Evolutionary conservation across 2,329 filamentous ascomycete species (phyloP), one percentile per base, ranked within the genome.

Genomic region (Plectosphaerella cucumerina): DNA sequence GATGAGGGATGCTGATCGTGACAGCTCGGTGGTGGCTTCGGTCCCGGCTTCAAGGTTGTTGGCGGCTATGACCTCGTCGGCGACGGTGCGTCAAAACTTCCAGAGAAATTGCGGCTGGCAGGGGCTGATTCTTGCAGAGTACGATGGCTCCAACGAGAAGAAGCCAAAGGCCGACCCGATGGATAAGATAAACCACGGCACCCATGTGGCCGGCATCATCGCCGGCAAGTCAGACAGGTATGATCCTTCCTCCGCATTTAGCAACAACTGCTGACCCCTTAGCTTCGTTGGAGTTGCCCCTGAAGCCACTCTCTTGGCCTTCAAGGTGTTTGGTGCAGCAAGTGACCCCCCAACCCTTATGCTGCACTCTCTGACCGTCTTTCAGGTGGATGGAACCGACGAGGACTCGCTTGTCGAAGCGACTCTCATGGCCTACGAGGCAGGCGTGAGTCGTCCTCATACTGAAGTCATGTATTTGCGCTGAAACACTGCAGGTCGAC

Each of bases 11-110:
- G 22, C 15, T 37, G 10, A 39, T 12, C 12, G 14, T 4, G 6
- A 12, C 63, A 60, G 51, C 67, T 74, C 4, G 58, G 59, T 10
- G 59, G 58, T 4, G 56, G 59, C 0, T 55, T 59, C 21, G 61
- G 61, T 0, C 37, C 54, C 10, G 61, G 59, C 0, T 60, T 49
- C 51, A 63, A 59, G 46, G 51, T 63, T 2, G 50, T 53, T 10
- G 61, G 57, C 0, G 60, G 60, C 0, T 63, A 56, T 21, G 60
- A 63, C 42, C 52, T 62, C 0, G 57, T 61, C 5, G 60, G 60
- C 10, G 34, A 44, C 6, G 31, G 20, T 26, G 5, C 14, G 39
- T n/a, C 1, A 34, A 26, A 1, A 2, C 1, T 5, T 14, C 6
- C n/a, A 12, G 9, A 8, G 8, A 10, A 5, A 10, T 2, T 20